Conservation (phyloP, 2,329 filamentous ascomycete genomes). For the Capronia americana region DNA sequence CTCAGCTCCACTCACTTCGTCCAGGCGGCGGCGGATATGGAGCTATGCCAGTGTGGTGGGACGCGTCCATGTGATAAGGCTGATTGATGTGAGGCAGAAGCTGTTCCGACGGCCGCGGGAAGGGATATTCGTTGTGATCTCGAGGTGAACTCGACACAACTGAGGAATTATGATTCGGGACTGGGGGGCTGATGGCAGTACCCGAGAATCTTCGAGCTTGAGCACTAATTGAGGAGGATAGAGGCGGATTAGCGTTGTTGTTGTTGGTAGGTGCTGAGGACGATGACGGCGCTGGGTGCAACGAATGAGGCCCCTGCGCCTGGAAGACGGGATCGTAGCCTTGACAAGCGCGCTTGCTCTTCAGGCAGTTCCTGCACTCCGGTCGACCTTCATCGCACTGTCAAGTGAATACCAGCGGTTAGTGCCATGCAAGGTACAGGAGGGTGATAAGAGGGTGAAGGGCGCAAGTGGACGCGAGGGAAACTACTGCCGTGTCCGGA, state of each 20-base stretch:
- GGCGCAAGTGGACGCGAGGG: slow-evolving; percentile 24
- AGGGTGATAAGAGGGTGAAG: slow-evolving; percentile 3
- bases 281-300: slow-evolving; percentile 60
- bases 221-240: slow-evolving; percentile 35
- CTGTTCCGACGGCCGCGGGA: slow-evolving; percentile 36
- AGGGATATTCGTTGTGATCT: slow-evolving; percentile 36
- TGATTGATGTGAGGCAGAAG: slow-evolving; percentile 38
- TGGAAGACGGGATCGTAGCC: slow-evolving; percentile 73
- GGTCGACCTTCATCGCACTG: slow-evolving; percentile 97
- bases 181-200: slow-evolving; percentile 32
- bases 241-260: slow-evolving; percentile 43
- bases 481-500: slow-evolving; percentile 20
- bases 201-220: slow-evolving; percentile 25
- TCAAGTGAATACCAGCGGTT: slow-evolving; percentile 27
- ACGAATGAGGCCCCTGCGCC: slow-evolving; percentile 62
- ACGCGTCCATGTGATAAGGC: slow-evolving; percentile 37
- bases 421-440: slow-evolving; percentile 21
- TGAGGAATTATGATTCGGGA: slow-evolving; percentile 29
- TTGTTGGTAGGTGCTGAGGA: slow-evolving; percentile 45
- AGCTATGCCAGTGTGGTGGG: slow-evolving; percentile 27
- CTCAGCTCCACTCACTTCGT: slow-evolving; percentile 31
- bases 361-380: slow-evolving; percentile 75
- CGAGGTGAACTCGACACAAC: slow-evolving; percentile 34
- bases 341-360: slow-evolving; percentile 71
- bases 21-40: slow-evolving; percentile 32